Evolutionary conservation across 2,329 filamentous ascomycete genomes (phyloP), one percentile per base, ranked within the genome.

Genomic region (Xylaria hypoxylon): DNA sequence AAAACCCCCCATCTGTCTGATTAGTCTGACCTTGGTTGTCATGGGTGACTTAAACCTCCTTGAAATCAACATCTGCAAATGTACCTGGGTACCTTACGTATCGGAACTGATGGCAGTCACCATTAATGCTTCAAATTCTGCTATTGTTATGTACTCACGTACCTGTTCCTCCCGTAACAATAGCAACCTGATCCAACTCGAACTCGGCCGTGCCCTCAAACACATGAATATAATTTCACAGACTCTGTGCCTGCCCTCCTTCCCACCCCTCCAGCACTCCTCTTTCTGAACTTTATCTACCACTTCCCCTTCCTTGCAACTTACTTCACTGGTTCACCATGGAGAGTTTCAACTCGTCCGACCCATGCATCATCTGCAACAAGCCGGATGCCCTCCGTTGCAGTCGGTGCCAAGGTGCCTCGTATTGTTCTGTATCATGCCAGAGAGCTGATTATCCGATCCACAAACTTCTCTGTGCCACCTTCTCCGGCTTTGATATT

Each of bases 391-490:
- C 53, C 6, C 40, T 51, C 10, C 60, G 55, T 26, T 63, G 64
- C 15, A 15, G 5, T 2, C 48, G 59, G 15, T 67, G 65, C 44
- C 58, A 50, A 47, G n/a, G 24, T 24, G 65, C 35, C n/a, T 57
- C 38, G 6, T 67, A 67, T 24, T 67, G 65, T 40, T 64, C 60
- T 6, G 58, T 44, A 11, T 19, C 17, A 38, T 67, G 61, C 51
- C 65, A 67, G 24, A 24, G 31, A 2, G 60, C 31, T 13, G 65
- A 67, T 35, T 64, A 48, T 22, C 56, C 56, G 2, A 33, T 50
- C 5, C 65, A 64, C 38, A 64, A 64, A 22, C 65, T 64, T 45
- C 65, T 67, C 15, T 64, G 60, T 24, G 3, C 48, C 2, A 47
- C 4, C 15, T 65, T 65, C 22, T 8, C 45, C 3, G 15, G 1